Evolutionary conservation across 139 green algal genomes (phyloP).

Genomic region (Desmodesmus armatus): DNA sequence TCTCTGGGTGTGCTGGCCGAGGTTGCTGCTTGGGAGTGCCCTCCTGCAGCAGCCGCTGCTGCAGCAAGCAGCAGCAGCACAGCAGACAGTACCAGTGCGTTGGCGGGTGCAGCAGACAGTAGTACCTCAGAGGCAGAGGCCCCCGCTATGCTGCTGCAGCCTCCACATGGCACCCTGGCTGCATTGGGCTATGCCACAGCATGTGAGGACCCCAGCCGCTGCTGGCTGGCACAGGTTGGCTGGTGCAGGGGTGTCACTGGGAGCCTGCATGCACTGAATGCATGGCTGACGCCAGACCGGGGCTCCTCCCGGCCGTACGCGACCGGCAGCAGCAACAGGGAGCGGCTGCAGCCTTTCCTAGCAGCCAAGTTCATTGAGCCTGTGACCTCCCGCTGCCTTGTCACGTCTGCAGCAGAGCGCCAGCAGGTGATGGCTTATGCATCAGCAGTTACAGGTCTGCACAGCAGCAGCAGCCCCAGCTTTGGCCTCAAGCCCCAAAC

Average conservation of each 20-base stretch:
- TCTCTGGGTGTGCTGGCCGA: conserved; percentile 36
- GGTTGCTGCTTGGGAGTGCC: not conserved
- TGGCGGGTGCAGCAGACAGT: too few species aligned
- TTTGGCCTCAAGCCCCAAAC: too few species aligned
- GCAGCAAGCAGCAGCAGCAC: too few species aligned
- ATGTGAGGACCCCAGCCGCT: not conserved
- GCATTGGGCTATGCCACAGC: not conserved
- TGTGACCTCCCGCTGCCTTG: conserved; percentile 35
- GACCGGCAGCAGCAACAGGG: not conserved
- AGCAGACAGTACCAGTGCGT: too few species aligned
- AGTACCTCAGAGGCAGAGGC: too few species aligned
- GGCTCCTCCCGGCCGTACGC: too few species aligned
- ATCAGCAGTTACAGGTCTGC: conserved; percentile 1
- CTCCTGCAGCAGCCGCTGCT: too few species aligned
- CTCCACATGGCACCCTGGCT: too few species aligned
- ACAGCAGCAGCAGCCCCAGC: not conserved
- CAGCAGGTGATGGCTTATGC: conserved; percentile 10
- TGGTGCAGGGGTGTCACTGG: too few species aligned
- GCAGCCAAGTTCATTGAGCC: not conserved
- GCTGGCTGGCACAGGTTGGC: not conserved
- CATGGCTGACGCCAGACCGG: too few species aligned
- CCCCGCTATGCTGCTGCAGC: too few species aligned
- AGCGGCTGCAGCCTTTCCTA: not conserved
- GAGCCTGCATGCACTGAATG: too few species aligned
- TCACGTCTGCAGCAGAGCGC: conserved; percentile 11